These are phyloP conservation scores for Kewa caespitosa DNA, from an alignment of 179 eudicot species.

Conservation along the genomic window DNA sequence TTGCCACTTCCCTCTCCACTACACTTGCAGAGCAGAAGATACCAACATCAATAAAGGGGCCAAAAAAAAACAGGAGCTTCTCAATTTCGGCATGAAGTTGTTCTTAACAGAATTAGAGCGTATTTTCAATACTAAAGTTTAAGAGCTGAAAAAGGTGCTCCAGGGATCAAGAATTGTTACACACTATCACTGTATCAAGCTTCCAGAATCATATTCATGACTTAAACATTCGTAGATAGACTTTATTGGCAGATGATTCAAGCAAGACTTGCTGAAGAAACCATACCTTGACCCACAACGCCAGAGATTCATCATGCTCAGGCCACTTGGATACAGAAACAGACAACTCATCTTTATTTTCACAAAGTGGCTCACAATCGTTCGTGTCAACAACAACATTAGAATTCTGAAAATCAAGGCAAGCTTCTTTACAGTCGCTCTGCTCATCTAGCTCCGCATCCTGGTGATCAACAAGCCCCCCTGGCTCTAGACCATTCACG, in stretches of 20 bases:
- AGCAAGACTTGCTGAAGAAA: neutral
- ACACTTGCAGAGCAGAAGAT: constrained; percentile 38
- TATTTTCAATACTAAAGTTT: no score
- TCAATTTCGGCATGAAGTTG: no score
- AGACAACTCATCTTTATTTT: constrained; percentile 44
- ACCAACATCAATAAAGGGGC: constrained; percentile 21
- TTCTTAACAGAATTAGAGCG: no score
- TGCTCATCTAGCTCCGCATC: constrained; percentile 41
- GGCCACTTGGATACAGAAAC: constrained; percentile 49
- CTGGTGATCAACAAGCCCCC: constrained; percentile 48
- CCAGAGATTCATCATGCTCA: constrained; percentile 63
- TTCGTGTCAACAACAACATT: constrained; percentile 49
- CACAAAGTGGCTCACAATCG: constrained; percentile 38
- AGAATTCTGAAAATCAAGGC: constrained; percentile 52
- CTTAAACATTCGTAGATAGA: neutral
- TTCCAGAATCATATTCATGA: no score
- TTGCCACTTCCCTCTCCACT: constrained; percentile 99
- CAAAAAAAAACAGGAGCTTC: no score
- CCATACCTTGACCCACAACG: constrained; percentile 96
- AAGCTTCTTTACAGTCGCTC: constrained; percentile 41
- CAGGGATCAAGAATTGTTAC: no score
- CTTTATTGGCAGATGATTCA: constrained; percentile 7
- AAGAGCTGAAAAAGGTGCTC: no score
- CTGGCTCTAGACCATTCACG: constrained; percentile 45
- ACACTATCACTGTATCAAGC: no score